Conservation (phyloP, 306 rosid genomes). For the Quercus bicolor region DNA sequence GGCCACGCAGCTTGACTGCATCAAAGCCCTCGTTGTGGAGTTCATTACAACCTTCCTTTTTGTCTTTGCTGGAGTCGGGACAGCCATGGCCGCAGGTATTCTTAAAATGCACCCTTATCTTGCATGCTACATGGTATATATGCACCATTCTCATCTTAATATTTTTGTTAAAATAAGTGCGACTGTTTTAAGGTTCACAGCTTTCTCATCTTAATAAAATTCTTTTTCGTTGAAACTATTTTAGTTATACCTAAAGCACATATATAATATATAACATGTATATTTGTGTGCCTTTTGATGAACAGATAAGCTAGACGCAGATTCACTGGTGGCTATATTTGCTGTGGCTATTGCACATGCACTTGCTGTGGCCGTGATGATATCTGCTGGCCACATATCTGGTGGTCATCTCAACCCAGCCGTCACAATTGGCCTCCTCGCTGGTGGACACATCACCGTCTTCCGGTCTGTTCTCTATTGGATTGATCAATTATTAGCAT, state of each 20-base stretch:
- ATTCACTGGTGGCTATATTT: slow-evolving; percentile 52
- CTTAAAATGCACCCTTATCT: too few species aligned
- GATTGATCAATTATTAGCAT: slow-evolving; percentile 73
- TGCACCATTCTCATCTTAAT: too few species aligned
- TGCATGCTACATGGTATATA: too few species aligned
- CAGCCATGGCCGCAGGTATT: slow-evolving; percentile 69
- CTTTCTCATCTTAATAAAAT: too few species aligned
- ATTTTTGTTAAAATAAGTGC: too few species aligned
- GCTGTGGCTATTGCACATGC: slow-evolving; percentile 72
- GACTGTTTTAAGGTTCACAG: too few species aligned
- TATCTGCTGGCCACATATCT: slow-evolving; percentile 86
- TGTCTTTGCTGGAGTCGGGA: slow-evolving; percentile 77
- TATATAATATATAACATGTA: background rate
- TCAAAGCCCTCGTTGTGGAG: slow-evolving; percentile 73
- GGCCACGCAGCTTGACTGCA: slow-evolving; percentile 60
- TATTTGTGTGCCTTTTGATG: background rate
- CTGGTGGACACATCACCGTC: slow-evolving; percentile 74
- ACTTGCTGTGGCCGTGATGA: slow-evolving; percentile 74
- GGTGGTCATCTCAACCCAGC: slow-evolving; percentile 94
- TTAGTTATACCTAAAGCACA: background rate
- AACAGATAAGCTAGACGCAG: slow-evolving; percentile 56
- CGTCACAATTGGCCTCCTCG: slow-evolving; percentile 70
- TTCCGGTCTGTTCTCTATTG: slow-evolving; percentile 72
- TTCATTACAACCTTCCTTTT: slow-evolving; percentile 82
- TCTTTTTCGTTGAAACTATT: background rate